phyloP scores from a whole-genome alignment of 345 rosid species.

The Populus deltoides region DNA sequence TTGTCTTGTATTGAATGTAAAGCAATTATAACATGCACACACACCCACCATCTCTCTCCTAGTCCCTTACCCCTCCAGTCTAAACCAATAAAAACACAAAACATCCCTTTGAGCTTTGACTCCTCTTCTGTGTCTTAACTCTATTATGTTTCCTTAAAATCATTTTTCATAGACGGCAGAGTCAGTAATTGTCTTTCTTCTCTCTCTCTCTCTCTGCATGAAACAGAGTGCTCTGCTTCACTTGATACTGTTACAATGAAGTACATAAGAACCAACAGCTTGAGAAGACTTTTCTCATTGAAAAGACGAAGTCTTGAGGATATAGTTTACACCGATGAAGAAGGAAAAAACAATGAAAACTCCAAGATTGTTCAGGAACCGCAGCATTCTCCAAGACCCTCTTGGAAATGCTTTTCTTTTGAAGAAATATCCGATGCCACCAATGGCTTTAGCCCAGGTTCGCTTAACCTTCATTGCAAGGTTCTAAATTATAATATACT shows the following conservation, averaged over 20 bases:
- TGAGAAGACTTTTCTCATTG: slow-evolving; percentile 74
- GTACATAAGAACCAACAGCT: slow-evolving; percentile 71
- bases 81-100: slow-evolving; percentile 4
- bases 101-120: background rate
- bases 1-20: background rate
- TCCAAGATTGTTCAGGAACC: slow-evolving; percentile 29
- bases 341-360: slow-evolving; percentile 19
- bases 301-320: slow-evolving; percentile 61
- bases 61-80: background rate
- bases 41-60: background rate
- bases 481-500: background rate
- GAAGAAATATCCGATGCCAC: slow-evolving; percentile 81
- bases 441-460: slow-evolving; percentile 65
- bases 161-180: background rate
- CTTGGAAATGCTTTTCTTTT: slow-evolving; percentile 91
- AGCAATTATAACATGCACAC: slow-evolving; percentile 1
- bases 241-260: slow-evolving; percentile 48
- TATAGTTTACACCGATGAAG: slow-evolving; percentile 24
- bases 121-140: background rate
- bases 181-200: background rate
- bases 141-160: background rate
- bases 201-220: slow-evolving; percentile 6
- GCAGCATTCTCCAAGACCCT: slow-evolving; percentile 51
- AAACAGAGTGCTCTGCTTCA: slow-evolving; percentile 24
- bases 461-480: background rate